Base-by-base conservation (phyloP, 495 filamentous ascomycete genomes). In the Clohesyomyces aquaticus region DNA sequence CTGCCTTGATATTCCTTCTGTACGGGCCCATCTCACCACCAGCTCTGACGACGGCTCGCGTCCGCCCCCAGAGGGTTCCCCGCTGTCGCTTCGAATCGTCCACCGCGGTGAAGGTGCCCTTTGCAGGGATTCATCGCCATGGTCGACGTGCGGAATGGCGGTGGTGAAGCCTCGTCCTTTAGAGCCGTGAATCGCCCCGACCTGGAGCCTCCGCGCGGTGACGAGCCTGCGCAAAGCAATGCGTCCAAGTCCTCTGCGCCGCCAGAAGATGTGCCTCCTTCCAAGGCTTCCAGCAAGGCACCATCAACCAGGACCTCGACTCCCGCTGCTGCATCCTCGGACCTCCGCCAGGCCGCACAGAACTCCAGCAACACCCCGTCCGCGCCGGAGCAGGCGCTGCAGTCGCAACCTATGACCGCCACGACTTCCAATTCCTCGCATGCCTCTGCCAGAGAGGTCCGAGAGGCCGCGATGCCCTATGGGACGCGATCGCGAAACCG, bases 401-500 rank as follows among this genome's bases (percentile, higher is more conserved):
- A 75, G 35, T 76, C 77, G 45, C 72, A 77, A 68, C 78, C 80
- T 42, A 84, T 83, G 81, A 80, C 81, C 58, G 73, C 77, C 64
- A 78, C 76, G 63, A 81, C 79, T 46, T 73, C 73, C 1, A 65
- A 55, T 35, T 71, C 75, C 11, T 80, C 82, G 45, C 71, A 66
- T 55, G 63, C 55, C 27, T 71, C 68, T 10, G 64, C 54, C 9
- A 67, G 61, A 23, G 68, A 67, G 49, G 26, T 50, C 48, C 61
- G 58, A 59, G 71, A 60, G 46, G 73, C 70, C 25, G 59, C 64
- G 2, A 72, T 89, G 49, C 90, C 91, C 21, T 98, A 99, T 75
- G 94, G 94, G 63, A 99, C 95, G 66, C 90, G 94, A 67, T 98
- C 94, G 59, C 87, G 94, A 74, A 96, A 95, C 72, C 86, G 93